Evolutionary conservation across 2,329 filamentous ascomycete species (phyloP), one percentile per base, ranked within the genome.

Genomic region (Colletotrichum tofieldiae): DNA sequence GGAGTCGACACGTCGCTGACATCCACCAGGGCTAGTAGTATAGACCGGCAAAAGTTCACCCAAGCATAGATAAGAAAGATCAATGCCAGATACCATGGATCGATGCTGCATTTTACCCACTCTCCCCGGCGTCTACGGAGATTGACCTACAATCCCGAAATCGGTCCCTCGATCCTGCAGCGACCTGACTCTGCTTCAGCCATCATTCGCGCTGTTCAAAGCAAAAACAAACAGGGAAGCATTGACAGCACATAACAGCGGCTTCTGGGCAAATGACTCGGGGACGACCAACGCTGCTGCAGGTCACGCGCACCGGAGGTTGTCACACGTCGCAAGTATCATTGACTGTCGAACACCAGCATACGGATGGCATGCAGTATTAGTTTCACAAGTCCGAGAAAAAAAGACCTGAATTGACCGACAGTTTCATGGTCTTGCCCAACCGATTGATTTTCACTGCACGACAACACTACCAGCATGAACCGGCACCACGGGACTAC

Each of bases 111-210:
- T 37, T 9, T 11, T 8, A 9, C 11, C 35, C 35, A 37, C 35
- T 37, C 35, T 37, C 35, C 35, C 35, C 35, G 35, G 35, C 35
- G 60, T 67, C 55, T 61, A 56, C 23, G 52, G 59, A 49, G 52
- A 65, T 58, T 39, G 52, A 23, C 41, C 43, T 51, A 49, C 20
- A 12, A 35, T 51, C 43, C 51, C 66, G 66, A 69, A n/a, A 52
- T 58, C 59, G 52, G 66, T 69, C 66, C 45, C n/a, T 29, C n/a
- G 26, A 45, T 47, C 65, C 65, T 59, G 69, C 69, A 64, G 56
- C 55, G 64, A 52, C 58, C 43, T 68, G 64, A 63, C 58, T 71
- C 68, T 70, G 37, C 32, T 23, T 23, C 12, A 26, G 16, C 23
- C 54, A 32, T 62, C 26, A 58, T 62, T 43, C 51, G 18, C 20